Evolutionary conservation across 768 basidiomycete genomes (phyloP).

Genomic region (Crepidotus variabilis): DNA sequence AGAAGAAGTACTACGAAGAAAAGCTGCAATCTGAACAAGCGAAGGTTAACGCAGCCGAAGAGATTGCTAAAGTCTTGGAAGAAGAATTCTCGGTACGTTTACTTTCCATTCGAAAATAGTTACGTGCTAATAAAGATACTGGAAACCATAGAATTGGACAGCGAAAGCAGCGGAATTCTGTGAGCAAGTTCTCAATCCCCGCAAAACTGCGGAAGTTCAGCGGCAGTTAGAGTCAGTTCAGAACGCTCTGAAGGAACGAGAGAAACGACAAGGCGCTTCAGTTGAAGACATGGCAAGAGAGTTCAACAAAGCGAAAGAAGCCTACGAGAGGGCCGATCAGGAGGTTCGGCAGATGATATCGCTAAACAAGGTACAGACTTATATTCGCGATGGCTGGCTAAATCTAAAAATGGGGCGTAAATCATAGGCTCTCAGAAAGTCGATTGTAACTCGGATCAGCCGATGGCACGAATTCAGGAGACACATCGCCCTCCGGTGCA

Average conservation of each 20-base stretch:
- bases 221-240: slow-evolving; percentile 61
- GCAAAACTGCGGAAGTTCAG: slow-evolving; percentile 53
- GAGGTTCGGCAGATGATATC: slow-evolving; percentile 61
- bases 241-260: slow-evolving; percentile 62
- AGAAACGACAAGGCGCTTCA: slow-evolving; percentile 68
- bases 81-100: slow-evolving; percentile 57
- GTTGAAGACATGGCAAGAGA: slow-evolving; percentile 76
- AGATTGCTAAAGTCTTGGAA: slow-evolving; percentile 45
- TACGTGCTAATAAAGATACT: background rate
- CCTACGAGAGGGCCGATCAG: slow-evolving; percentile 53
- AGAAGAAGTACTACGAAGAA: slow-evolving; percentile 40
- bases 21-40: slow-evolving; percentile 51
- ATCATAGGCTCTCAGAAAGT: slow-evolving; percentile 58
- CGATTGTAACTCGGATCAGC: slow-evolving; percentile 59
- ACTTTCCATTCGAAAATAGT: background rate
- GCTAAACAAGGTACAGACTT: slow-evolving; percentile 58
- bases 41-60: slow-evolving; percentile 42
- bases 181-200: slow-evolving; percentile 50
- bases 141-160: slow-evolving; percentile 58
- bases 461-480: slow-evolving; percentile 88
- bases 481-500: slow-evolving; percentile 86
- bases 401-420: background rate
- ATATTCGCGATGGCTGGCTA: background rate
- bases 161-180: slow-evolving; percentile 61
- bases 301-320: slow-evolving; percentile 59